These are phyloP conservation scores for Macaranga tanarius DNA, from an alignment of 441 rosid genomes.

Conservation along the genomic window DNA sequence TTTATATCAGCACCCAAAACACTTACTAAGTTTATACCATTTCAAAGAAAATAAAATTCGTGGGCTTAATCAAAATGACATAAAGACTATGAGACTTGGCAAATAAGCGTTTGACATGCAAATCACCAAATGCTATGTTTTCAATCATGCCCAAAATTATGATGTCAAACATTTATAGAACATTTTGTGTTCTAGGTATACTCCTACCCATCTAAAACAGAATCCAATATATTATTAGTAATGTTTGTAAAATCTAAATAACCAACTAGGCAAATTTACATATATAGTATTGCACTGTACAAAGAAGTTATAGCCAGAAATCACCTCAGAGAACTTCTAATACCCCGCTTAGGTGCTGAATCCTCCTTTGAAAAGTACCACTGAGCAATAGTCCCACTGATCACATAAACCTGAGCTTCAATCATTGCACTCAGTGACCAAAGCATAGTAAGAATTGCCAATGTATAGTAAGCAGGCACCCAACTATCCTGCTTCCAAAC, in stretches of 20 bases:
- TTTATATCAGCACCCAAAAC: not conserved
- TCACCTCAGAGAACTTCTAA: conserved; percentile 79
- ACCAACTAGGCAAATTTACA: not conserved
- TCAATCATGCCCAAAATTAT: not conserved
- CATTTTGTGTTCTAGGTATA: not conserved
- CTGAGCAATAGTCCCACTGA: conserved; percentile 77
- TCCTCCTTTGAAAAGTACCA: conserved; percentile 88
- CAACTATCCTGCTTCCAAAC: conserved; percentile 83
- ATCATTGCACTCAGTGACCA: conserved; percentile 77
- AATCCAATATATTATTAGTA: not conserved
- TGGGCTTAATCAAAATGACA: not conserved
- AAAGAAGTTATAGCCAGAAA: conserved; percentile 9
- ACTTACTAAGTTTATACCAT: not conserved
- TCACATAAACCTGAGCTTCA: conserved; percentile 85
- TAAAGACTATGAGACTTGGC: not conserved
- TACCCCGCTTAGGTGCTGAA: conserved; percentile 52
- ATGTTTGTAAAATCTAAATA: not conserved
- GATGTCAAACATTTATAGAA: not conserved
- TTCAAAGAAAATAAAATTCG: not conserved
- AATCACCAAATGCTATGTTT: not conserved
- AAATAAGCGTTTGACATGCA: not conserved
- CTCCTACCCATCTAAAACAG: not conserved
- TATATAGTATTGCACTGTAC: not conserved
- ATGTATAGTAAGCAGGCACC: conserved; percentile 82
- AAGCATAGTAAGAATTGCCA: conserved; percentile 76